Evolutionary conservation across 495 filamentous ascomycete species (phyloP), one percentile per base, ranked within the genome.

Genomic region (Staphylotrichum tortipilum): DNA sequence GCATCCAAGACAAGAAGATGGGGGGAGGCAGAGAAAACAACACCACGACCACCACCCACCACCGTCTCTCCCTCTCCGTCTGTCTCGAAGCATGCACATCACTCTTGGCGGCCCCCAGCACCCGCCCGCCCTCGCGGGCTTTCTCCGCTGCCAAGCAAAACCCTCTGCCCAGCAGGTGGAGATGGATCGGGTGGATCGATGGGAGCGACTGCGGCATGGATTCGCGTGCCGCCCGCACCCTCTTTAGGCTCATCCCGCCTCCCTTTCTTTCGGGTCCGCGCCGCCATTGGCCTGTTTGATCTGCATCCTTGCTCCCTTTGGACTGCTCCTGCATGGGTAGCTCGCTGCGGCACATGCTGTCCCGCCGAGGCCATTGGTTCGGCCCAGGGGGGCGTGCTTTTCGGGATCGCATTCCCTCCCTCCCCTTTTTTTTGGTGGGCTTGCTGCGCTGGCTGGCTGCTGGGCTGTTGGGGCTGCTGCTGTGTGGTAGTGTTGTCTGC

Each of bases 201-300:
- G 49, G 41, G 24, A 47, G 34, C 30, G 36, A 50, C 42, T 43
- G 45, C 56, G 49, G 44, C 59, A 59, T 50, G 51, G 52, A 44
- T 54, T 44, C 40, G 45, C 47, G 56, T 55, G 53, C 53, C 47
- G 47, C 51, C 55, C 51, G 51, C 56, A n/a, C 49, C 45, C 48
- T 50, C 34, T 58, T 60, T 60, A 62, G 61, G 59, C 59, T 62
- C 61, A 56, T 62, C 61, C 61, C 56, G 61, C 48, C 43, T 33
- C 44, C 52, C 44, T 60, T 55, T 10, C 55, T 57, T 55, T 53
- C 56, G 56, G 58, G 45, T 47, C 28, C 41, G 34, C 23, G 33
- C 39, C 47, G 31, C 35, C 30, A 54, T 49, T 56, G 53, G 54
- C 30, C 44, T 26, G 37, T 44, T 30, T 35, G 11, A 33, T 9